Base-by-base conservation (phyloP, 495 filamentous ascomycete genomes). In the Stereocaulon alpinum region DNA sequence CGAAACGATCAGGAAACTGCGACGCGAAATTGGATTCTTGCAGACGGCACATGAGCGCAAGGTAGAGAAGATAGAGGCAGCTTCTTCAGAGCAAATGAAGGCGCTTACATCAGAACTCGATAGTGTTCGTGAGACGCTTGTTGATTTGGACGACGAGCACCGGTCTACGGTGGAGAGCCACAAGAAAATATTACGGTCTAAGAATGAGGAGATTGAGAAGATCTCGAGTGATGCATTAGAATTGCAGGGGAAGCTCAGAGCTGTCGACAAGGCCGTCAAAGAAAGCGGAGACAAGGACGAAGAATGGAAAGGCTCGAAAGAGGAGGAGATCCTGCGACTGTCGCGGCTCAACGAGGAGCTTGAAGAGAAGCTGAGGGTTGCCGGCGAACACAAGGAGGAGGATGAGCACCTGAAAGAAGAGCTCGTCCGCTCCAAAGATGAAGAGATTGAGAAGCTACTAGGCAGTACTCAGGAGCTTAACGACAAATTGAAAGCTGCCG, bases 121-220 rank as follows among this genome's bases (percentile, higher is more conserved):
- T 15, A 41, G 51, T 10, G 41, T 43, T 37, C 49, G 50, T 29
- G 41, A 18, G 24, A 54, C 49, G 42, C 49, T 45, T 40, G 49
- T 49, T n/a, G 58, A 45, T 54, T 24, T 60, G 5, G 58, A 60
- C 42, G 58, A 51, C 22, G 18, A 40, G 6, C 29, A 60, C 18
- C 40, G 30, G 6, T 41, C 52, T n/a, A 22, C 37, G 18, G 11
- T 55, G 12, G n/a, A 55, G 15, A 55, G n/a, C 37, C 52, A 55
- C 17, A 20, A 55, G 18, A 22, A 43, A 20, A 24, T 37, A 12
- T 22, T 55, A 30, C 52, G 34, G 10, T 34, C 52, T 43, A 40
- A 43, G 17, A n/a, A 52, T 52, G 49, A 52, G 6, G 49, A 52
- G 4, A 55, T 55, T 3, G 30, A 55, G 40, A 55, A 37, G 9